Evolutionary conservation across 768 basidiomycete genomes (phyloP).

Genomic region (Gyrodon lividus): DNA sequence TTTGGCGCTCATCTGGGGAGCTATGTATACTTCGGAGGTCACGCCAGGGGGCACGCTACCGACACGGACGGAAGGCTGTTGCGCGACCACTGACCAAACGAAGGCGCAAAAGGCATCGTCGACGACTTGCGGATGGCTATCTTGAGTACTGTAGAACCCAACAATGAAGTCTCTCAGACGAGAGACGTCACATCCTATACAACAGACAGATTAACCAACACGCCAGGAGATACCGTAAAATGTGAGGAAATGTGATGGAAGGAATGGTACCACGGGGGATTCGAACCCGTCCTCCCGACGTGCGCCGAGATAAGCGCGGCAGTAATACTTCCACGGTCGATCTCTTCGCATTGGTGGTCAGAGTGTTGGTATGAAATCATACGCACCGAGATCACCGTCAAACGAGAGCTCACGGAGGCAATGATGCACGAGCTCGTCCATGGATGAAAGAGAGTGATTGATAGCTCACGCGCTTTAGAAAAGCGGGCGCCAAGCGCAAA

Average conservation of each 20-base stretch:
- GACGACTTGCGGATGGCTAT: slow-evolving; percentile 48
- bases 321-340: not conserved
- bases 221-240: slow-evolving; percentile 14
- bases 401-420: slow-evolving; percentile 85
- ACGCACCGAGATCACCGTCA: slow-evolving; percentile 87
- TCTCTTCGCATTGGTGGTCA: not conserved
- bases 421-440: slow-evolving; percentile 86
- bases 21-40: slow-evolving; percentile 71
- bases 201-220: slow-evolving; percentile 12
- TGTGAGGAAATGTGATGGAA: slow-evolving; percentile 16
- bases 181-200: slow-evolving; percentile 69
- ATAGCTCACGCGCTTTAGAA: not conserved
- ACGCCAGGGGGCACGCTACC: slow-evolving; percentile 62
- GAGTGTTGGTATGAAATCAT: not conserved
- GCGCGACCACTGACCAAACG: slow-evolving; percentile 77
- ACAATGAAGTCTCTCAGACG: slow-evolving; percentile 68
- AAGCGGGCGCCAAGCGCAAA: not conserved
- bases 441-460: slow-evolving; percentile 25
- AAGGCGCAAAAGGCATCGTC: slow-evolving; percentile 79
- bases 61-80: slow-evolving; percentile 73
- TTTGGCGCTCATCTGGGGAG: slow-evolving; percentile 68
- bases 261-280: slow-evolving; percentile 34
- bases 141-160: slow-evolving; percentile 55
- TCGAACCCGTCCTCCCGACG: slow-evolving; percentile 40
- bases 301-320: not conserved